Evolutionary conservation across 208 protist species (phyloP), one percentile per base, ranked within the genome.

Genomic region (Leishmania lainsoni): DNA sequence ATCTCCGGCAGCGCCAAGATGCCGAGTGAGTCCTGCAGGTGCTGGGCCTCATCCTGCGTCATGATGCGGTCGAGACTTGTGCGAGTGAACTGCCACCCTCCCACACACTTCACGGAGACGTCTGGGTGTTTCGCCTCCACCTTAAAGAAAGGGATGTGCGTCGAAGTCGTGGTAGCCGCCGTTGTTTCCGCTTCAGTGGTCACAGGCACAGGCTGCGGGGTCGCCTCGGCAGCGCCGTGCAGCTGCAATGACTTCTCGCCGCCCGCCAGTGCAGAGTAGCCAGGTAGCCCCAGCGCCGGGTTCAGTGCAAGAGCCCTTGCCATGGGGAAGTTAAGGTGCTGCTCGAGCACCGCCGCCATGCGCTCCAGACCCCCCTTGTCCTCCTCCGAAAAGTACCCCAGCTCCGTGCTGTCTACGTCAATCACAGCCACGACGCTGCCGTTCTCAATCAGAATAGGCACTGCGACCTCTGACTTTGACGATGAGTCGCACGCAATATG

Each of bases 401-500:
- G 58, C 32, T 76, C 81, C 9, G 84, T 92, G 85, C 92, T 96
- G 81, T 97, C 95, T 49, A 96, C 89, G 85, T 98, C 94, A 70
- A 98, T 91, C 69, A 97, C 83, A 32, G 91, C 93, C 42, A 97
- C 74, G 3, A 97, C 83, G 72, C 88, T 86, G 9, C 89, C 92
- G 54, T 84, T 87, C 42, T 85, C 85, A 8, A 71, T 85, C 69
- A 90, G 80, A 5, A 99, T 89, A 4, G 96, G 97, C 48, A 99
- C 87, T 26, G 98, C 96, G 73, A 98, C 91, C 88, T 99, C 97
- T 9, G 96, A 95, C n/a, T 95, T 80, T 12, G 94, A 98, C 10
- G 87, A 86, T 20, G 84, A 87, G 80, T 98, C 96, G 81, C 96
- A 98, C n/a, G 97, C 97, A 76, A 99, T 98, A 90, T 99, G 98